Percentiles rank a stretch among this genome's conserved stretches.
phyloP scores from a whole-genome alignment of 345 rosid species.

The Erysimum cheiranthoides region DNA sequence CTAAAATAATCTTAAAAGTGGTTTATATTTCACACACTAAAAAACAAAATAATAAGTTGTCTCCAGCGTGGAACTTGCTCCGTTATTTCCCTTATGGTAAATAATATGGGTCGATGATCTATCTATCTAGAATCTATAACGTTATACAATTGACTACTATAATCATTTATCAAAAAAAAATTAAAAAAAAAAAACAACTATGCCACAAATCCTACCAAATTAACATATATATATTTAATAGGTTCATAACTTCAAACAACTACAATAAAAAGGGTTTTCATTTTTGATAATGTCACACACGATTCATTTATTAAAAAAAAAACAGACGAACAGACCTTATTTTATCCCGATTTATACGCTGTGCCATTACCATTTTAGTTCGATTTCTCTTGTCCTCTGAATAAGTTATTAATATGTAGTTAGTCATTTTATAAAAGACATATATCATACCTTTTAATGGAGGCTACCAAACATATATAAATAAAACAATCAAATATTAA shows the following conservation, averaged over 20 bases:
- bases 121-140: background rate
- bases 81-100: background rate
- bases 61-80: constrained; percentile 3
- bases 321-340: background rate
- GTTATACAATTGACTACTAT: background rate
- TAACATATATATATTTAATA: too few relatives aligned
- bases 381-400: background rate
- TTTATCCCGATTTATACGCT: background rate
- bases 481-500: too few relatives aligned
- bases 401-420: too few relatives aligned
- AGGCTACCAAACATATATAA: too few relatives aligned
- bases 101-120: background rate
- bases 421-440: too few relatives aligned
- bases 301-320: background rate
- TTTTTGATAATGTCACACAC: background rate
- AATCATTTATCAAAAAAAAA: background rate
- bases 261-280: background rate
- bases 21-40: background rate
- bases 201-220: background rate
- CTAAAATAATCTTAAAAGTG: background rate
- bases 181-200: background rate
- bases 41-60: constrained; percentile 11
- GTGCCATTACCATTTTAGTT: background rate
- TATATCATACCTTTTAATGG: too few relatives aligned
- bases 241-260: constrained; percentile 6